These are phyloP conservation scores for Cajanus cajan DNA, from an alignment of 306 rosid species.

Conservation along the genomic window DNA sequence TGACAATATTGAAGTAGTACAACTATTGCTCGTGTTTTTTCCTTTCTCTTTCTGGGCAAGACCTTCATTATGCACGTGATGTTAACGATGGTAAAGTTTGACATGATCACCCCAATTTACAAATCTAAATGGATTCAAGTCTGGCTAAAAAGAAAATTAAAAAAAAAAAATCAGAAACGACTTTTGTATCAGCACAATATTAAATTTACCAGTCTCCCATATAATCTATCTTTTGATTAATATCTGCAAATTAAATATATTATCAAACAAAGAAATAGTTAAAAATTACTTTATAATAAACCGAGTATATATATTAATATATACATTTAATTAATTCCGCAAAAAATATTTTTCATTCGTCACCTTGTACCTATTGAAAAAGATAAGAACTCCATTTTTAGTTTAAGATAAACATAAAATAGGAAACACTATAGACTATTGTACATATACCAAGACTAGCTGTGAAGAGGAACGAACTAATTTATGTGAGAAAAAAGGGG, in stretches of 20 bases:
- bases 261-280: not conserved
- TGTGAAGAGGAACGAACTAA: not conserved
- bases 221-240: not conserved
- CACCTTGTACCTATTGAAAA: not conserved
- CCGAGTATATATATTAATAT: too few relatives aligned
- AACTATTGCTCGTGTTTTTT: not conserved
- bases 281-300: not conserved
- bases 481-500: not conserved
- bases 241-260: not conserved
- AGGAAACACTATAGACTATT: not conserved
- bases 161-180: not conserved
- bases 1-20: not conserved
- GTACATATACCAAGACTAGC: not conserved
- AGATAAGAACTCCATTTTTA: not conserved
- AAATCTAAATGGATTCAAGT: constrained; percentile 18
- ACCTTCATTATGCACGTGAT: constrained; percentile 24
- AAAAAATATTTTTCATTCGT: not conserved
- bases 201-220: not conserved
- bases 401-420: not conserved
- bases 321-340: not conserved
- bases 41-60: not conserved
- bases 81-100: constrained; percentile 18
- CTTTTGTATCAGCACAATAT: not conserved
- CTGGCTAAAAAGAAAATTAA: not conserved
- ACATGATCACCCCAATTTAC: constrained; percentile 25